Conservation (phyloP, 768 basidiomycete species). For the Phylloporus sp. region DNA sequence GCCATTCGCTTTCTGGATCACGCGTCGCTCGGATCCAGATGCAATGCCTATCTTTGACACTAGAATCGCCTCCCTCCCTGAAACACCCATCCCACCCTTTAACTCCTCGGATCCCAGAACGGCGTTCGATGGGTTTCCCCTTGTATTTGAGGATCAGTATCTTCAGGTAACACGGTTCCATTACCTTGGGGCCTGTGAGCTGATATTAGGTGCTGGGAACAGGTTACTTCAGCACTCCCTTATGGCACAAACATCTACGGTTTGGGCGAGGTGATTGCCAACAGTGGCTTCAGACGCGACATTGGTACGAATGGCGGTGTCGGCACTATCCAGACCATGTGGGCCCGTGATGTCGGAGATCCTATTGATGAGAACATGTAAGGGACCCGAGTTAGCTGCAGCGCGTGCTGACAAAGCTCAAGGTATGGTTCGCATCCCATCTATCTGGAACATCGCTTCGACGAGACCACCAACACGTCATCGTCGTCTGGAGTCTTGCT, state of each 20-base stretch:
- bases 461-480: conserved; percentile 44
- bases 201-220: background rate
- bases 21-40: conserved; percentile 54
- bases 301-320: conserved; percentile 43
- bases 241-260: conserved; percentile 70
- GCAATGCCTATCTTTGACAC: conserved; percentile 66
- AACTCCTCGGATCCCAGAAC: conserved; percentile 48
- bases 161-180: conserved; percentile 45
- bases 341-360: conserved; percentile 59
- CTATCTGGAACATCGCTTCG: conserved; percentile 70
- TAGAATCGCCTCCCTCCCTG: conserved; percentile 54
- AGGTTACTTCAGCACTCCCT: conserved; percentile 65
- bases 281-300: conserved; percentile 63
- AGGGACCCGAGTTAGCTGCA: conserved; percentile 16
- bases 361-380: conserved; percentile 65
- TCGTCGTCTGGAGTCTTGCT: conserved; percentile 74
- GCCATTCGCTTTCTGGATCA: conserved; percentile 81
- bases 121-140: conserved; percentile 55
- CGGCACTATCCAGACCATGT: conserved; percentile 63
- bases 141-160: conserved; percentile 79
- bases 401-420: background rate
- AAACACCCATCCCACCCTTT: conserved; percentile 54
- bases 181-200: background rate
- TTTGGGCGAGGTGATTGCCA: conserved; percentile 66
- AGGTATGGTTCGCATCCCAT: conserved; percentile 73